Percentiles rank a stretch among this genome's conserved stretches.
Evolutionary conservation across 2,329 filamentous ascomycete species (phyloP).

Genomic region (Colletotrichum melonis): DNA sequence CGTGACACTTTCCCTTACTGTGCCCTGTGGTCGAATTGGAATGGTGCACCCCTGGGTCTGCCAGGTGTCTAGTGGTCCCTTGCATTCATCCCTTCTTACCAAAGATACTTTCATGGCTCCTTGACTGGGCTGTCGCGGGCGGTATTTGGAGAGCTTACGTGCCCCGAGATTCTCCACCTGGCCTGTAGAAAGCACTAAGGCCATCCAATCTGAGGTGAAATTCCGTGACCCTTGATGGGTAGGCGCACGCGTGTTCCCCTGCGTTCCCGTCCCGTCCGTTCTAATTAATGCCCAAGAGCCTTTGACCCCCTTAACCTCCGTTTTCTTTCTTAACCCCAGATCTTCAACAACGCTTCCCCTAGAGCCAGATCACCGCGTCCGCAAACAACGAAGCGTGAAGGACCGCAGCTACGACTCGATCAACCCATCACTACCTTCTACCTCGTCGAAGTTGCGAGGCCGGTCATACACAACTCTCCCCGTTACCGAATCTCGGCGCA

Average conservation of each 20-base stretch:
- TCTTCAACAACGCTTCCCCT: neutral
- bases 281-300: slow-evolving; percentile 15
- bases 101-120: neutral
- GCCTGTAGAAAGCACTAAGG: neutral
- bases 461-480: neutral
- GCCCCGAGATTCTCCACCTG: slow-evolving; percentile 6
- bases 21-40: neutral
- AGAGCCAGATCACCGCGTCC: neutral
- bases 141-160: slow-evolving; percentile 1
- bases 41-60: neutral
- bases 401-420: neutral
- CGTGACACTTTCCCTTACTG: no score
- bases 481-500: slow-evolving; percentile 5
- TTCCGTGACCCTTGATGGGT: slow-evolving; percentile 29
- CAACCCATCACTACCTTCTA: neutral
- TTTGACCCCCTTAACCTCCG: slow-evolving; percentile 19
- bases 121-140: neutral
- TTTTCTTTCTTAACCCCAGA: neutral
- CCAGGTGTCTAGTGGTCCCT: neutral
- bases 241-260: slow-evolving; percentile 35
- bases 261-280: slow-evolving; percentile 20
- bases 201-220: slow-evolving; percentile 24
- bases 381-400: neutral
- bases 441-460: neutral
- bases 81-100: slow-evolving; percentile 4